Percentiles rank a stretch among this genome's conserved stretches.
Conservation (phyloP, 495 filamentous ascomycete species). For the Neurospora tetrasperma region DNA sequence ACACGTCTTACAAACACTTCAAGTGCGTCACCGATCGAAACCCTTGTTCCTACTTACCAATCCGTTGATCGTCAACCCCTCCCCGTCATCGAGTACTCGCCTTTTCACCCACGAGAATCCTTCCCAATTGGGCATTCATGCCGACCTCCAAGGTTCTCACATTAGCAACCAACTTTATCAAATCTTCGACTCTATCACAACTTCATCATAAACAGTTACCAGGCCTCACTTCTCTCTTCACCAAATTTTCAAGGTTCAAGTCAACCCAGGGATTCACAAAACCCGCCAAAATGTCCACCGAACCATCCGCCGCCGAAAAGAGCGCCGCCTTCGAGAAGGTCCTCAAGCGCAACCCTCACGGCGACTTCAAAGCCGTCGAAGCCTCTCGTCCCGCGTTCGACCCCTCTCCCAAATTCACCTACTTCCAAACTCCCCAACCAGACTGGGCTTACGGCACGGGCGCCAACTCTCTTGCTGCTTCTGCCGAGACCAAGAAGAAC, state of each 20-base stretch:
- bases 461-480: slow-evolving; percentile 28
- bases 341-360: slow-evolving; percentile 53
- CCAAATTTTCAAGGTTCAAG: background rate
- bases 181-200: background rate
- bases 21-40: background rate
- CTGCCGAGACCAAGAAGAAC: background rate
- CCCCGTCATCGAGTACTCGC: background rate
- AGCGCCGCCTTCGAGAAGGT: slow-evolving; percentile 30
- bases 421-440: slow-evolving; percentile 63
- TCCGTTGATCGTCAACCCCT: background rate
- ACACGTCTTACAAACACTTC: background rate
- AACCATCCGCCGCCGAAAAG: slow-evolving; percentile 10
- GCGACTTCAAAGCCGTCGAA: slow-evolving; percentile 71
- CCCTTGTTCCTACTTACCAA: background rate
- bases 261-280: background rate
- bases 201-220: background rate
- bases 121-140: background rate
- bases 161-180: background rate
- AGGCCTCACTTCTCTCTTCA: background rate
- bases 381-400: slow-evolving; percentile 61
- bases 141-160: background rate
- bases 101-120: background rate
- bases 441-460: slow-evolving; percentile 72
- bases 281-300: slow-evolving; percentile 22
- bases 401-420: slow-evolving; percentile 39